phyloP scores from a whole-genome alignment of 345 rosid genomes.

The Capsella bursapastoris region DNA sequence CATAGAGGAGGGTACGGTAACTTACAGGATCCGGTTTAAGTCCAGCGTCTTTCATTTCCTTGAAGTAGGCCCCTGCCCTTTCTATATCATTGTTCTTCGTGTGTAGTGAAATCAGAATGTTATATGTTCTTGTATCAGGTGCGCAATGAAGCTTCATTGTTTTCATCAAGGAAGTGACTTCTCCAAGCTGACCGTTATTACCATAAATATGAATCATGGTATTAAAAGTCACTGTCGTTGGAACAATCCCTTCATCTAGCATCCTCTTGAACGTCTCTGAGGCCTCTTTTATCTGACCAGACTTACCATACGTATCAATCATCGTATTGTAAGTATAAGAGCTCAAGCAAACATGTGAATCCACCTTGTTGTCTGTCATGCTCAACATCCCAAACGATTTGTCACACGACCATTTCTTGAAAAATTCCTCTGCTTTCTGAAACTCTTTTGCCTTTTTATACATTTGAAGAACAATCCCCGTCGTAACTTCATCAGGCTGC shows the following conservation, averaged over 20 bases:
- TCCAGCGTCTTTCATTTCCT: slow-evolving; percentile 64
- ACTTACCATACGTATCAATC: slow-evolving; percentile 89
- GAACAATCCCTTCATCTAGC: slow-evolving; percentile 73
- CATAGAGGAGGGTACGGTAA: slow-evolving; percentile 82
- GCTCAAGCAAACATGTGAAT: slow-evolving; percentile 54
- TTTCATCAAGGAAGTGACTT: slow-evolving; percentile 65
- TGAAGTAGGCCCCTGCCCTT: slow-evolving; percentile 59
- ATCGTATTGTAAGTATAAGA: slow-evolving; percentile 74
- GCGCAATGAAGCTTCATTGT: slow-evolving; percentile 74
- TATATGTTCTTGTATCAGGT: slow-evolving; percentile 88
- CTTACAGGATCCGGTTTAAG: slow-evolving; percentile 83
- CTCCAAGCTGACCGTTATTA: slow-evolving; percentile 65
- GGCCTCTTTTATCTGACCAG: slow-evolving; percentile 76
- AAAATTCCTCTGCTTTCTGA: slow-evolving; percentile 75
- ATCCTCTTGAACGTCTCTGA: slow-evolving; percentile 64
- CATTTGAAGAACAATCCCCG: slow-evolving; percentile 82
- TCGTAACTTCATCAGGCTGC: slow-evolving; percentile 85
- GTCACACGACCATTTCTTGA: slow-evolving; percentile 70
- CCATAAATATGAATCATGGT: slow-evolving; percentile 88
- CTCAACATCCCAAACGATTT: slow-evolving; percentile 44
- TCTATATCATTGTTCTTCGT: slow-evolving; percentile 66
- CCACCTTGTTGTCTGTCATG: slow-evolving; percentile 26
- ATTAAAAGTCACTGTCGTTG: slow-evolving; percentile 86
- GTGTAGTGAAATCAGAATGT: slow-evolving; percentile 78
- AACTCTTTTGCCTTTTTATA: slow-evolving; percentile 83